Evolutionary conservation across 768 basidiomycete genomes (phyloP).

Genomic region (Gautieria morchelliformis): DNA sequence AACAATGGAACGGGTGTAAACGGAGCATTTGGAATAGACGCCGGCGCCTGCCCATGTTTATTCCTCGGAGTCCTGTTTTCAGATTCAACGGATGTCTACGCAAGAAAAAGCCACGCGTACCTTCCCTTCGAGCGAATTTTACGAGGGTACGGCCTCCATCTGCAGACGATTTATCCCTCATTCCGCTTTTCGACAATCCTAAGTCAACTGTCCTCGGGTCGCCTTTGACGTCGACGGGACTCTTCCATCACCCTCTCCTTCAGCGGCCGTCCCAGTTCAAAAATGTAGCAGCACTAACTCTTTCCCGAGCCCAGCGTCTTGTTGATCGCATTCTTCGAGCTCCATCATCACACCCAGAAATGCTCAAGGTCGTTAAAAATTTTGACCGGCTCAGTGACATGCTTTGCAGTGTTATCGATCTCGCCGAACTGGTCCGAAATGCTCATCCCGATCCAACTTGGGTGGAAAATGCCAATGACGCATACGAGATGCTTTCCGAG

Average conservation of each 20-base stretch:
- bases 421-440: slow-evolving; percentile 88
- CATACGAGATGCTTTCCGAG: slow-evolving; percentile 88
- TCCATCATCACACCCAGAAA: slow-evolving; percentile 59
- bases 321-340: slow-evolving; percentile 78
- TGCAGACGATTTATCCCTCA: slow-evolving; percentile 53
- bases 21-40: background rate
- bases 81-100: slow-evolving; percentile 8
- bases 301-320: slow-evolving; percentile 69
- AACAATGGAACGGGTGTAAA: too few relatives aligned
- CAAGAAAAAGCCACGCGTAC: background rate
- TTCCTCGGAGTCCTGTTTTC: background rate
- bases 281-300: slow-evolving; percentile 67
- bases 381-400: slow-evolving; percentile 93
- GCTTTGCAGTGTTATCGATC: slow-evolving; percentile 92
- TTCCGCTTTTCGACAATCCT: slow-evolving; percentile 66
- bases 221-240: slow-evolving; percentile 53
- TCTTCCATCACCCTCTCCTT: slow-evolving; percentile 76
- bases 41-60: background rate
- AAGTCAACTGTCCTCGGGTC: slow-evolving; percentile 27
- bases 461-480: slow-evolving; percentile 75
- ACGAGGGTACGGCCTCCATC: slow-evolving; percentile 48
- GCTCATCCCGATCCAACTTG: slow-evolving; percentile 83
- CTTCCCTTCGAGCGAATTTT: slow-evolving; percentile 18
- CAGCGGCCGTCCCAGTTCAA: slow-evolving; percentile 60
- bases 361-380: slow-evolving; percentile 87